phyloP scores from a whole-genome alignment of 805 yeast species.

The Priceomyces medius region DNA sequence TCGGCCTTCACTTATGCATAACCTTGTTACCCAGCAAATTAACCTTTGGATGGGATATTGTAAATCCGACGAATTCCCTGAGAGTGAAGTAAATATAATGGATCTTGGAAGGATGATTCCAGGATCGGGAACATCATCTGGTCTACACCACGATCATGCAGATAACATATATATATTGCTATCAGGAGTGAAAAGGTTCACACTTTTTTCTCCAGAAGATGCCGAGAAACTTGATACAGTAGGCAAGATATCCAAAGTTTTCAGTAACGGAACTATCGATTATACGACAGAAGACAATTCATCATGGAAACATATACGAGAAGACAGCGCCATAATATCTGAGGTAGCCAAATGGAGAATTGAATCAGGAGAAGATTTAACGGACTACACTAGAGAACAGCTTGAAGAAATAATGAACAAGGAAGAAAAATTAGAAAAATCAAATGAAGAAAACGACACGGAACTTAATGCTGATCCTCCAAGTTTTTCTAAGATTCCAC shows the following conservation, averaged over 20 bases:
- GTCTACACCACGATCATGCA: slow-evolving; percentile 79
- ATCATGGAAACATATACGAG: slow-evolving; percentile 59
- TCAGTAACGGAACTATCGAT: slow-evolving; percentile 65
- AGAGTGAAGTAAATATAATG: slow-evolving; percentile 15
- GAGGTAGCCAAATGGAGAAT: slow-evolving; percentile 48
- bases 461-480: slow-evolving; percentile 46
- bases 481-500: slow-evolving; percentile 64
- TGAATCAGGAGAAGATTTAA: slow-evolving; percentile 18
- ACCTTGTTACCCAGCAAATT: slow-evolving; percentile 63
- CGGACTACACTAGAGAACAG: slow-evolving; percentile 16
- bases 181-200: slow-evolving; percentile 63
- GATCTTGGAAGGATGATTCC: slow-evolving; percentile 57
- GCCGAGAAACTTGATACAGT: slow-evolving; percentile 59
- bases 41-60: slow-evolving; percentile 70
- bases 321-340: slow-evolving; percentile 59
- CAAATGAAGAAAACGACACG: neutral
- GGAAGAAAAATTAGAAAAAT: slow-evolving; percentile 12
- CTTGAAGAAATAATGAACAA: slow-evolving; percentile 26
- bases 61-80: slow-evolving; percentile 8
- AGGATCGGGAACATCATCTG: slow-evolving; percentile 62
- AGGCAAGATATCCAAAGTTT: slow-evolving; percentile 57
- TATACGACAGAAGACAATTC: slow-evolving; percentile 57
- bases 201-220: slow-evolving; percentile 63
- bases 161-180: slow-evolving; percentile 67
- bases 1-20: slow-evolving; percentile 40